Evolutionary conservation across 1,284 basidiomycete genomes (phyloP).

Genomic region (Cerioporus squamosus): DNA sequence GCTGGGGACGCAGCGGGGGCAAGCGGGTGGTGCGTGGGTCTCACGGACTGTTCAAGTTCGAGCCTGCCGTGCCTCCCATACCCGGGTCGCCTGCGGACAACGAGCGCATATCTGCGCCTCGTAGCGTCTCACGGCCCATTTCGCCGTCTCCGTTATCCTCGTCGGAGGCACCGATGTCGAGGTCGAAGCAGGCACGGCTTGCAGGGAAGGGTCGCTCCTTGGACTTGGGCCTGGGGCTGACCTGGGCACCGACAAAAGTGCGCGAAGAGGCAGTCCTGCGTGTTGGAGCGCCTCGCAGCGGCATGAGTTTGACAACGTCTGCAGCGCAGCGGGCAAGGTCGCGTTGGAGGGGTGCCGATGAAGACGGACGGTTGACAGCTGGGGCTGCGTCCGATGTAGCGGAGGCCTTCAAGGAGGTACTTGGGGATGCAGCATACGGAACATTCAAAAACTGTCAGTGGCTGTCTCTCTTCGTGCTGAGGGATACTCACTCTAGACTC

Average conservation of each 20-base stretch:
- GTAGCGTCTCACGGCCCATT: conserved; percentile 3
- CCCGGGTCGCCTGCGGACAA: conserved; percentile 41
- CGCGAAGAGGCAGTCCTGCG: conserved; percentile 65
- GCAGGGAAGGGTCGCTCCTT: conserved; percentile 65
- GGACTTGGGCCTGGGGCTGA: conserved; percentile 62
- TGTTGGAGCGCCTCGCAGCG: conserved; percentile 25
- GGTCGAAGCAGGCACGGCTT: conserved; percentile 37
- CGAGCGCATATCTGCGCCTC: conserved; percentile 22
- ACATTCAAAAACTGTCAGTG: conserved; percentile 72
- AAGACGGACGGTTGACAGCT: conserved; percentile 41
- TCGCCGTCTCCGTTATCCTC: conserved; percentile 26
- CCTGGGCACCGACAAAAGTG: conserved; percentile 70
- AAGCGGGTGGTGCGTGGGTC: conserved; percentile 29
- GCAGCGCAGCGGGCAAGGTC: conserved; percentile 29
- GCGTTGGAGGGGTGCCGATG: conserved; percentile 37
- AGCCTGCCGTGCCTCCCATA: conserved; percentile 44
- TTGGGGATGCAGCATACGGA: conserved; percentile 65
- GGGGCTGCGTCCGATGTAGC: conserved; percentile 54
- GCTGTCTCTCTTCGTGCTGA: conserved; percentile 7
- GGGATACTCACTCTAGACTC: too few relatives aligned
- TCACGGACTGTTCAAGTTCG: conserved; percentile 46
- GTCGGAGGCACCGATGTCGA: conserved; percentile 37
- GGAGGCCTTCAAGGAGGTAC: conserved; percentile 60
- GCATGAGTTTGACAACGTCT: conserved; percentile 19
- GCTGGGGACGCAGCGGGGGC: conserved; percentile 33